These are phyloP conservation scores for Sophora flavescens DNA, from an alignment of 306 rosid species.

Conservation along the genomic window DNA sequence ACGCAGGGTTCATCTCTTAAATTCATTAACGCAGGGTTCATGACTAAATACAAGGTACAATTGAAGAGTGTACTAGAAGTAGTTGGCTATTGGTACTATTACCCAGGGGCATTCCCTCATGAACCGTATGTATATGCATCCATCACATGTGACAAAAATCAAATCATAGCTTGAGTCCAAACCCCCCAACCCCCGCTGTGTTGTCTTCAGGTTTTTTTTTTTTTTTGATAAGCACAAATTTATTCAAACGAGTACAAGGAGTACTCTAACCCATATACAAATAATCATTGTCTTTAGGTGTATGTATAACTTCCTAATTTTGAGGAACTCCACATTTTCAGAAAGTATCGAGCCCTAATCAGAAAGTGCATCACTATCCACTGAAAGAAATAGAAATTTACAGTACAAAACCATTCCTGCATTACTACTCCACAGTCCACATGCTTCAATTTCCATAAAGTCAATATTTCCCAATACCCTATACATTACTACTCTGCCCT, in stretches of 20 bases:
- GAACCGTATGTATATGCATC: background rate
- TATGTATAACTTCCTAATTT: constrained; percentile 28
- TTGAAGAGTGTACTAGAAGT: constrained; percentile 5
- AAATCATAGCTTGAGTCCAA: constrained; percentile 27
- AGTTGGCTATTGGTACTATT: background rate
- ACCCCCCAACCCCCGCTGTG: background rate
- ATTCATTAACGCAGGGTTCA: constrained; percentile 5
- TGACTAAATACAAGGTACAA: constrained; percentile 21
- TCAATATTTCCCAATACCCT: constrained; percentile 16
- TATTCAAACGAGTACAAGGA: too few species aligned
- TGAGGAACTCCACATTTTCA: constrained; percentile 26
- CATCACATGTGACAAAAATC: constrained; percentile 8
- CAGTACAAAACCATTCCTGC: background rate
- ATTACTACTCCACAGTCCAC: constrained; percentile 11
- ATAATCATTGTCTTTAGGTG: background rate
- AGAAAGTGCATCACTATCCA: background rate
- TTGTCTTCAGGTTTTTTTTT: background rate
- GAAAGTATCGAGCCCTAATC: constrained; percentile 22
- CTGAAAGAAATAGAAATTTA: constrained; percentile 6
- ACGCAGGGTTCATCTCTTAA: background rate
- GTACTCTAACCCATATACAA: too few species aligned
- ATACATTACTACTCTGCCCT: constrained; percentile 18
- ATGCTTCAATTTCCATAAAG: constrained; percentile 5
- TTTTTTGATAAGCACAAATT: too few species aligned
- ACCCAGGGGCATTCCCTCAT: constrained; percentile 2